Conservation (phyloP, 176 grass and related monocot species). For the Eleusine indica region DNA sequence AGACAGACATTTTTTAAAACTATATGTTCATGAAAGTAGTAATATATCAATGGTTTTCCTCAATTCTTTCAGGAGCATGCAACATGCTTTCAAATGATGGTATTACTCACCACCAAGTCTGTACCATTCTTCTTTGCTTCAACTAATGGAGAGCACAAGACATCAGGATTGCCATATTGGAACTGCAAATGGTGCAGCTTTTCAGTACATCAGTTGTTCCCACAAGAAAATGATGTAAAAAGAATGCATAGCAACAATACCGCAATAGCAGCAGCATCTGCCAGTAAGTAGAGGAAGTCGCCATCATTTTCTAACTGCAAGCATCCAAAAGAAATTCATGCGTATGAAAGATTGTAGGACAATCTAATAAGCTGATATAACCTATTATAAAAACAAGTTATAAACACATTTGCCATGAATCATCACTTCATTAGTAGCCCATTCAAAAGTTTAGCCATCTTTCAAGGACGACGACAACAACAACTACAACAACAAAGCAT, state of each 20-base stretch:
- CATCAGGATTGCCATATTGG: constrained; percentile 98
- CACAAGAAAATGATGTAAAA: constrained; percentile 27
- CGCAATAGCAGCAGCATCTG: constrained; percentile 82
- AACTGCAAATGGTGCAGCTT: constrained; percentile 62
- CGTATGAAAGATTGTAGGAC: background rate
- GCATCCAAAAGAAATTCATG: constrained; percentile 18
- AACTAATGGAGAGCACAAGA: constrained; percentile 69
- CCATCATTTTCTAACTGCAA: constrained; percentile 86
- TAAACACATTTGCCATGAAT: background rate
- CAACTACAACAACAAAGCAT: too few species aligned
- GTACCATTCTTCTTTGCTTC: constrained; percentile 86
- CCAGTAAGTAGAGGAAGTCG: constrained; percentile 91
- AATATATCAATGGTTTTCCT: background rate
- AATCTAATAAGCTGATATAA: constrained; percentile 14
- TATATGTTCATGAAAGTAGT: background rate
- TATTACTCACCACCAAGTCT: constrained; percentile 72
- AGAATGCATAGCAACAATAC: constrained; percentile 55
- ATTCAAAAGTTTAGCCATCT: constrained; percentile 2
- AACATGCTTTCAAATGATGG: background rate
- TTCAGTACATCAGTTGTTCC: constrained; percentile 33
- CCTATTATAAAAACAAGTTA: background rate
- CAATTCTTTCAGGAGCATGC: constrained; percentile 23
- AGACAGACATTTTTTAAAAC: background rate
- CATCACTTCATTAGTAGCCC: background rate
- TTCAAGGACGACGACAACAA: background rate